A percentile compares a stretch with the other conserved stretches of the same genome.
Conservation (phyloP, 352 stramenopile species). For the Aphanomyces astaci region DNA sequence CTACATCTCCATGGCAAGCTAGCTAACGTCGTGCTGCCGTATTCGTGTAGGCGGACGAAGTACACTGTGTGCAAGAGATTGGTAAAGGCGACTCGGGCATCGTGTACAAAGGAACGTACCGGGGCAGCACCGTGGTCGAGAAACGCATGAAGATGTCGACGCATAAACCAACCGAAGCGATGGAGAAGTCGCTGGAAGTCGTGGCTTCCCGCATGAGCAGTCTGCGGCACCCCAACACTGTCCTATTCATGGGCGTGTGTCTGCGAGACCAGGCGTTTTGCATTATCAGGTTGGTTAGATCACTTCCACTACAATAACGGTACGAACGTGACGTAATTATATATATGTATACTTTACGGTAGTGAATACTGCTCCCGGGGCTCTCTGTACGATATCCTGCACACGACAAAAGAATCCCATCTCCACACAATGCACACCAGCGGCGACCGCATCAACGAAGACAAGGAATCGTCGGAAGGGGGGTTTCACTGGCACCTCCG, state of each 20-base stretch:
- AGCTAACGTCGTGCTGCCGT: not conserved
- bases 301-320: too few relatives aligned
- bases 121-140: slow-evolving; percentile 71
- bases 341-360: too few relatives aligned
- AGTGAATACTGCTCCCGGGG: slow-evolving; percentile 90
- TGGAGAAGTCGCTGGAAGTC: slow-evolving; percentile 77
- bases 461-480: not conserved
- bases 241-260: slow-evolving; percentile 97
- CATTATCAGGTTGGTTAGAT: slow-evolving; percentile 86
- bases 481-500: slow-evolving; percentile 70
- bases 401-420: slow-evolving; percentile 35
- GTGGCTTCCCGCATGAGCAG: slow-evolving; percentile 79
- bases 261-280: slow-evolving; percentile 92
- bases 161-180: slow-evolving; percentile 48
- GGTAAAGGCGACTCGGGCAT: slow-evolving; percentile 69
- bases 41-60: slow-evolving; percentile 58
- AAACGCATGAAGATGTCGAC: slow-evolving; percentile 82
- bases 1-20: too few relatives aligned
- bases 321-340: too few relatives aligned
- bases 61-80: slow-evolving; percentile 69
- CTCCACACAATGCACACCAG: slow-evolving; percentile 4
- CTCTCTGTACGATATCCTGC: slow-evolving; percentile 93
- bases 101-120: slow-evolving; percentile 82
- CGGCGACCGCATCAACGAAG: not conserved
- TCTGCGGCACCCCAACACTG: slow-evolving; percentile 97